Conservation (phyloP, 2,329 filamentous ascomycete genomes). For the Ramichloridium luteum region DNA sequence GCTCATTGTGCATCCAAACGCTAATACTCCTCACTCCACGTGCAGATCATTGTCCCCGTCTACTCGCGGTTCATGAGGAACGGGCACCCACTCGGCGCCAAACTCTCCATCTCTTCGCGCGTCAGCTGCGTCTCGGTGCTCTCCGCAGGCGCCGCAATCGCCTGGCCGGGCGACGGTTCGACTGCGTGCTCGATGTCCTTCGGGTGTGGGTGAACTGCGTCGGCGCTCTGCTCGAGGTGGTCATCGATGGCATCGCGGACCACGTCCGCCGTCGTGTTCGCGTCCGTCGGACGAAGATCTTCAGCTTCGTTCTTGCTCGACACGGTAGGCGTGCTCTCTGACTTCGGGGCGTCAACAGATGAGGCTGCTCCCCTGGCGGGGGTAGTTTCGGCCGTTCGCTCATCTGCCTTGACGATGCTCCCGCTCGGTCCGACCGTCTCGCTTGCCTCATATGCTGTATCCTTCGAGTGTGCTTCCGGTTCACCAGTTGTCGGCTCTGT, state of each 20-base stretch:
- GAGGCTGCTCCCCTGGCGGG: not conserved
- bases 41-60: conserved; percentile 1
- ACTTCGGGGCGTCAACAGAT: not conserved
- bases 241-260: conserved; percentile 21
- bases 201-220: conserved; percentile 24
- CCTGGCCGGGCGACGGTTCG: conserved; percentile 24
- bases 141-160: conserved; percentile 22
- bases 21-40: too few relatives aligned
- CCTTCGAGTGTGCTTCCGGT: not conserved
- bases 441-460: not conserved
- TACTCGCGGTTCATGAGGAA: conserved; percentile 29
- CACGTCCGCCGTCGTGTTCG: conserved; percentile 2
- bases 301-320: not conserved
- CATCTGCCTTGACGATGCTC: not conserved
- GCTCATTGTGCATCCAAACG: too few relatives aligned
- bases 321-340: not conserved
- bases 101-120: conserved; percentile 28
- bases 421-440: not conserved
- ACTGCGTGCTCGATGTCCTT: conserved; percentile 24
- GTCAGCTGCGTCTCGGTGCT: conserved; percentile 25
- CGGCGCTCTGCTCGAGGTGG: conserved; percentile 19
- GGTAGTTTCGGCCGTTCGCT: not conserved
- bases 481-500: not conserved
- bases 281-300: too few relatives aligned
- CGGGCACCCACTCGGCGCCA: conserved; percentile 22